Conservation (phyloP, 2,329 filamentous ascomycete species). For the Alternaria sp. region DNA sequence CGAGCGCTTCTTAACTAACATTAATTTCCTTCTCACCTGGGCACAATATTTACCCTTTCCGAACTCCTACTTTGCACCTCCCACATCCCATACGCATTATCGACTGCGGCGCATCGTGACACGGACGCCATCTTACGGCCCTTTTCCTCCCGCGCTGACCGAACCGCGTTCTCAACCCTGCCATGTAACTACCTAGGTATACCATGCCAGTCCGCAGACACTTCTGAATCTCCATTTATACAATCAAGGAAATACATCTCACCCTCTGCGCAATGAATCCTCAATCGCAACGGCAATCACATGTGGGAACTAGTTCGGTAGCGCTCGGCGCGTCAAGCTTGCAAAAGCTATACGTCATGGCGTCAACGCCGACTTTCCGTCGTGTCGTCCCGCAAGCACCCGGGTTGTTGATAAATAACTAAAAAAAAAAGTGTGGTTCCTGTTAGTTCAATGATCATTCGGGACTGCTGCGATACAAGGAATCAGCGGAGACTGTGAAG, state of each 20-base stretch:
- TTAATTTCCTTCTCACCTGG: not conserved
- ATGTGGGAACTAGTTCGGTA: not conserved
- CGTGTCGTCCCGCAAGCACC: slow-evolving; percentile 24
- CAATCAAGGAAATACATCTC: not conserved
- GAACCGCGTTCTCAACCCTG: not conserved
- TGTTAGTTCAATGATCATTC: not conserved
- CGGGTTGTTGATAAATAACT: slow-evolving; percentile 17
- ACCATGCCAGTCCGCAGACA: not conserved
- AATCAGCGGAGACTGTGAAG: not conserved
- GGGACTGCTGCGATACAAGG: not conserved
- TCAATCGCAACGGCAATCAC: not conserved
- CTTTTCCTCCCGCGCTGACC: not conserved
- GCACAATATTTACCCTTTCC: not conserved
- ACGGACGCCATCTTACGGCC: no score
- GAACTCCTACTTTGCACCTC: no score
- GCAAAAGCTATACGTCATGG: slow-evolving; percentile 31
- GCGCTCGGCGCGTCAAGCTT: slow-evolving; percentile 21
- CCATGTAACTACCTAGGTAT: not conserved
- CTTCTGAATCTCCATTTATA: no score
- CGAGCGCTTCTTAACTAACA: not conserved
- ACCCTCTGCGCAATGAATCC: not conserved
- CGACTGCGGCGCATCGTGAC: not conserved
- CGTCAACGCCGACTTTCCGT: slow-evolving; percentile 12
- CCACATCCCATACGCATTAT: not conserved
- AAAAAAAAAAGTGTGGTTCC: not conserved